phyloP scores from a whole-genome alignment of 176 grass and related monocot genomes.

The Juncus effusus region DNA sequence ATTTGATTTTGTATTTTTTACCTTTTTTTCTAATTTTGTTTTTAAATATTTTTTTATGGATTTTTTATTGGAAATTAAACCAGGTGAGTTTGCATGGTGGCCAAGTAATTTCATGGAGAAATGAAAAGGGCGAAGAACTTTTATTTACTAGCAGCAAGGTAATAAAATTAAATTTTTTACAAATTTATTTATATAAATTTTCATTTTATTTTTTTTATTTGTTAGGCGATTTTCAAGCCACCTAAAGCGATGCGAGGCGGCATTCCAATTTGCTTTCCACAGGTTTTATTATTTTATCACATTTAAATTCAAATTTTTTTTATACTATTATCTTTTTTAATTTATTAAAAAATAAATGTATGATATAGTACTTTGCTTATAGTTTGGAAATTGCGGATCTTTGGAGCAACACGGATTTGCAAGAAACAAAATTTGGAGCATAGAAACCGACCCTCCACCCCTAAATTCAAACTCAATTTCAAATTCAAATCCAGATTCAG shows the following conservation, averaged over 20 bases:
- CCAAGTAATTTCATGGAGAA: conserved; percentile 90
- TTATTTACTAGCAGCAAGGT: conserved; percentile 99
- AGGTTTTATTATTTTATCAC: conserved; percentile 29
- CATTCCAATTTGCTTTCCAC: conserved; percentile 90
- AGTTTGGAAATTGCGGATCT: conserved; percentile 72
- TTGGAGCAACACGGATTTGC: conserved; percentile 92
- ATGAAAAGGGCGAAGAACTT: conserved; percentile 82
- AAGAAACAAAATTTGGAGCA: conserved; percentile 73
- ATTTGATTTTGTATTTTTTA: background rate
- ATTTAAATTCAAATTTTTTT: too few relatives aligned
- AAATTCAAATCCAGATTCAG: conserved; percentile 20
- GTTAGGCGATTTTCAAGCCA: conserved; percentile 76
- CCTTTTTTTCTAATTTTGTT: background rate
- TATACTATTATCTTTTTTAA: background rate
- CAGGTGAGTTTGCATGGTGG: conserved; percentile 96
- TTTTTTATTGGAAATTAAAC: conserved; percentile 26
- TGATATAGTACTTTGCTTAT: background rate
- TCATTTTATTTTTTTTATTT: background rate
- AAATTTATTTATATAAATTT: background rate
- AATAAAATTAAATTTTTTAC: background rate
- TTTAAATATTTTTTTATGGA: background rate
- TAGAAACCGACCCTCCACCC: conserved; percentile 49
- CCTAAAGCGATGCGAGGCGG: conserved; percentile 81
- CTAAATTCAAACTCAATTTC: conserved; percentile 32
- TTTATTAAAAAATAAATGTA: background rate